Base-by-base conservation (phyloP, 306 rosid genomes). In the Quercus variabilis region DNA sequence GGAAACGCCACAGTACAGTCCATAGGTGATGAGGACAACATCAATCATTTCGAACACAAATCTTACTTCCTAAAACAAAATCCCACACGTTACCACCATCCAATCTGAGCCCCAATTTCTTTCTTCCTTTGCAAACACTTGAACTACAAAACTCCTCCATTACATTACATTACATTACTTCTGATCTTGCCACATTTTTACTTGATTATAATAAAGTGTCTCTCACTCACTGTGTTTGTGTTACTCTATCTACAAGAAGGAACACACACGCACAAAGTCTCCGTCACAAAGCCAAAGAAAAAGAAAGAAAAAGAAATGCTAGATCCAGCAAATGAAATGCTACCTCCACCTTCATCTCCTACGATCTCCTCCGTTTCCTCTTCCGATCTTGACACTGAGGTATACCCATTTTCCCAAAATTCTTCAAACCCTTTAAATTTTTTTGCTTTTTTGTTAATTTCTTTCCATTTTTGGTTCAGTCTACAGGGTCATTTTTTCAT, bases 331-430 rank as follows among this genome's bases (percentile, higher is more conserved):
- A 74, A 78, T 75, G 93, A 91, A 55, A 81, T 95, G 85, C 85
- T 92, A 35, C 98, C 98, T 20, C 90, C 94, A 19, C 98, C 96
- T 33, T 88, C 94, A 3, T 95, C 99, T 33, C 99, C 99, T 14
- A 84, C 97, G 55, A 90, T 88, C 71, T 95, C 99, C 35, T 95
- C 98, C 79, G 77, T 95, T 69, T 93, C 98, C 70, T 95, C 99
- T 75, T 95, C 99, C 89, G 98, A 95, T 93, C 94, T 95, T 82
- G 99, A 93, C 89, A 95, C 99, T 6, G 91, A 89, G 93, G 93
- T 87, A 31, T 6, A 14, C 78, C 41, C 71, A 56, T 1, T 38
- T 18, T 4, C 58, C 55, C 21, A 7, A n/a, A 19, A 0, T 25
- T 2, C 28, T 8, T 59, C 9, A 51, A 26, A 35, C 14, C 12